Evolutionary conservation across 2,329 filamentous ascomycete species (phyloP).

Genomic region (Trichophyton schoenleinii): DNA sequence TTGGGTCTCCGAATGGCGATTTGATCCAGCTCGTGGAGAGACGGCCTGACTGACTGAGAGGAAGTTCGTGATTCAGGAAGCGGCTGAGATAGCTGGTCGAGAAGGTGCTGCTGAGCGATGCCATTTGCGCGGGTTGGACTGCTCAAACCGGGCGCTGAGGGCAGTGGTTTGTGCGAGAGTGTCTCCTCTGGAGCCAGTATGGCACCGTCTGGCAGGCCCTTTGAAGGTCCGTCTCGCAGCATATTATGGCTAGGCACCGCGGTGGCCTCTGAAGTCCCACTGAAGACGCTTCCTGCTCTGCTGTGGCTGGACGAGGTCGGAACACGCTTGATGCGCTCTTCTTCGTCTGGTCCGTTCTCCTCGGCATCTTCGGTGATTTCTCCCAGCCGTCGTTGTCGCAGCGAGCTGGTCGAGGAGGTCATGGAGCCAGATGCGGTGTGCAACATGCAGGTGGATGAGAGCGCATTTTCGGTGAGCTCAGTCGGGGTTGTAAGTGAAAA

Average conservation of each 20-base stretch:
- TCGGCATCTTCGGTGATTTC: slow-evolving; percentile 92
- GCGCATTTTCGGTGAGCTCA: slow-evolving; percentile 73
- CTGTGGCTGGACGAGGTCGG: neutral
- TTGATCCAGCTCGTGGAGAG: slow-evolving; percentile 33
- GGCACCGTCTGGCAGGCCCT: neutral
- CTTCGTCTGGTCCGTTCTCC: slow-evolving; percentile 54
- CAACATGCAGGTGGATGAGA: slow-evolving; percentile 78
- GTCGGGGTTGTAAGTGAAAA: slow-evolving; percentile 63
- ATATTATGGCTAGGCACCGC: slow-evolving; percentile 11
- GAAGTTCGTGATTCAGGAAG: slow-evolving; percentile 27
- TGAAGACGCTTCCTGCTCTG: slow-evolving; percentile 15
- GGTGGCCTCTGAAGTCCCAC: slow-evolving; percentile 13
- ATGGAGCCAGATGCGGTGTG: slow-evolving; percentile 79
- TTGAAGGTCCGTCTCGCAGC: neutral
- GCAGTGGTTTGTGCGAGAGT: slow-evolving; percentile 10
- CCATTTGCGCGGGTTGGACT: slow-evolving; percentile 14
- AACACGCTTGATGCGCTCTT: slow-evolving; percentile 20
- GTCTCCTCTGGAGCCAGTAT: neutral
- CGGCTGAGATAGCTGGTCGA: slow-evolving; percentile 27
- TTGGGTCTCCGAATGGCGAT: slow-evolving; percentile 42
- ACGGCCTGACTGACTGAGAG: slow-evolving; percentile 33
- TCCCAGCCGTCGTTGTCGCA: slow-evolving; percentile 63
- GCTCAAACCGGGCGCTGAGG: slow-evolving; percentile 13
- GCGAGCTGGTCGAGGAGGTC: slow-evolving; percentile 70
- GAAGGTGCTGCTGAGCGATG: slow-evolving; percentile 17